Evolutionary conservation across 768 basidiomycete genomes (phyloP).

Genomic region (Zangia roseola): DNA sequence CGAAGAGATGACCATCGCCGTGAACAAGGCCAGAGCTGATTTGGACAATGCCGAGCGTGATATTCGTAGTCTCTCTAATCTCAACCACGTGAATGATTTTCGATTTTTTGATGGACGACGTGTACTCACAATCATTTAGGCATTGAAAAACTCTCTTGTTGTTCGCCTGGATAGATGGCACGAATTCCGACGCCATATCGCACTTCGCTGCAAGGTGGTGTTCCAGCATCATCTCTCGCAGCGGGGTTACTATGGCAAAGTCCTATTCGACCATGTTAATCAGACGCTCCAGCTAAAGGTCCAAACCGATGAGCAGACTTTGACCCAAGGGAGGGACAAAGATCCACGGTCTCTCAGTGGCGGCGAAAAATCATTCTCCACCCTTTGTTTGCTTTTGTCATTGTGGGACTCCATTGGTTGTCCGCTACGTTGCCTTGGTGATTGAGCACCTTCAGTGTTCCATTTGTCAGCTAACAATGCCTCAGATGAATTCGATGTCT

Average conservation of each 20-base stretch:
- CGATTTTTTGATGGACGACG: neutral
- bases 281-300: slow-evolving; percentile 71
- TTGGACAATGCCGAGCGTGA: slow-evolving; percentile 61
- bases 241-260: slow-evolving; percentile 88
- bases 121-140: slow-evolving; percentile 40
- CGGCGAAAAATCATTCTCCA: slow-evolving; percentile 96
- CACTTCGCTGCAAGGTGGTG: slow-evolving; percentile 80
- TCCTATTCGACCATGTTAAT: slow-evolving; percentile 76
- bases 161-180: slow-evolving; percentile 76
- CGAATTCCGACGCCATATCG: slow-evolving; percentile 84
- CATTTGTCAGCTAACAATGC: slow-evolving; percentile 10
- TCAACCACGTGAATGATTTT: slow-evolving; percentile 59
- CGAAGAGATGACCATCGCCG: slow-evolving; percentile 71
- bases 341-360: slow-evolving; percentile 86
- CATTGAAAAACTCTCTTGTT: slow-evolving; percentile 62
- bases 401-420: slow-evolving; percentile 96
- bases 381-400: slow-evolving; percentile 89
- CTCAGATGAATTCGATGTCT: slow-evolving; percentile 95
- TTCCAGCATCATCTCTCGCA: slow-evolving; percentile 81
- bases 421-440: slow-evolving; percentile 88
- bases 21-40: slow-evolving; percentile 61
- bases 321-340: slow-evolving; percentile 69
- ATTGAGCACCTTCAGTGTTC: slow-evolving; percentile 16
- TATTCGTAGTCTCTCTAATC: slow-evolving; percentile 55
- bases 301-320: slow-evolving; percentile 77